Conservation (phyloP, 306 rosid species). For the Medicago lupulina region DNA sequence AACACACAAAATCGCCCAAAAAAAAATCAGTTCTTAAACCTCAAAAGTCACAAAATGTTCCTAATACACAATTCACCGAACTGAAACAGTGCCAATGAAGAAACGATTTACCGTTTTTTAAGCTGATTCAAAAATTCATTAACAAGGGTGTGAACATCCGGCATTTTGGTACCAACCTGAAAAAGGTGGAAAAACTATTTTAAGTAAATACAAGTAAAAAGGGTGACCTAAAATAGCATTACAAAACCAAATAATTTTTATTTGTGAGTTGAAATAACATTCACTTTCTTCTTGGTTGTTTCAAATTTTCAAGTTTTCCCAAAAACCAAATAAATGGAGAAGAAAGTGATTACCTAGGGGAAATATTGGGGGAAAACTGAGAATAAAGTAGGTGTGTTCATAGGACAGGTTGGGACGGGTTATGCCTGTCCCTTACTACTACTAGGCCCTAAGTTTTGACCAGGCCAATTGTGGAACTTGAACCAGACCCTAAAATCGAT, state of each 20-base stretch:
- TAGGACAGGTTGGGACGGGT: background rate
- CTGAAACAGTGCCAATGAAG: conserved; percentile 21
- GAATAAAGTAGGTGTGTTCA: background rate
- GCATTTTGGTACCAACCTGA: conserved; percentile 69
- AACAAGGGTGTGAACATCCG: conserved; percentile 81
- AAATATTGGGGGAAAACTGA: background rate
- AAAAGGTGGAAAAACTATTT: background rate
- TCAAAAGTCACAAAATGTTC: conserved; percentile 14
- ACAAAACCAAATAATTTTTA: background rate
- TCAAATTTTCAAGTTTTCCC: background rate
- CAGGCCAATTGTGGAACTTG: background rate
- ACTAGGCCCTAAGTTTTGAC: background rate
- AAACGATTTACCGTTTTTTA: conserved; percentile 64
- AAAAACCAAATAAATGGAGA: background rate
- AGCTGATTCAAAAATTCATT: conserved; percentile 80
- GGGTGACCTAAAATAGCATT: conserved; percentile 25
- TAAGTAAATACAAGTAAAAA: conserved; percentile 5
- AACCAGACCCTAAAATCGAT: background rate
- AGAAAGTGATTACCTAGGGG: background rate
- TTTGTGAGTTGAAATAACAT: background rate
- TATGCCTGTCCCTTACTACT: background rate
- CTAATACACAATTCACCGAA: conserved; percentile 30
- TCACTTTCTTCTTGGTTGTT: too few species aligned
- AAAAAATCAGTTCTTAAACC: conserved; percentile 5
- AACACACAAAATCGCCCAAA: background rate